Percentiles rank a stretch among this genome's conserved stretches.
These are phyloP conservation scores for Paecilomyces sp. DNA, from an alignment of 2,329 filamentous ascomycete genomes.

Conservation along the genomic window DNA sequence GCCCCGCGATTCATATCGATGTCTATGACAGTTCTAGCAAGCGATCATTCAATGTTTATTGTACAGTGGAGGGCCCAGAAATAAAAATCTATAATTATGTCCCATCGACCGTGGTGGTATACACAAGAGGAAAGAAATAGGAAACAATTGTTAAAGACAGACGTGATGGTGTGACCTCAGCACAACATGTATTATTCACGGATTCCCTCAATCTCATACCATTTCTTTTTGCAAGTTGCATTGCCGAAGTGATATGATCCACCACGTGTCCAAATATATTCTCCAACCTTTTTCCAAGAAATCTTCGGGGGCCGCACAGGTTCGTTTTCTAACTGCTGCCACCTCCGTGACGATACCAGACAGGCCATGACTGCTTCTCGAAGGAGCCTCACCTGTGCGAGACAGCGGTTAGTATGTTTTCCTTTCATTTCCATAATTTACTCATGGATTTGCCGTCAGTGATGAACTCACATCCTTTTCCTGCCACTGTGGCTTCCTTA, in stretches of 20 bases:
- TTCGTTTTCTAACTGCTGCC: not conserved
- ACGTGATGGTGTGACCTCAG: not conserved
- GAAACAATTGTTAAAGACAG: not conserved
- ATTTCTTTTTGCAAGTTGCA: slow-evolving; percentile 58
- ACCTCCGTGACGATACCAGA: slow-evolving; percentile 10
- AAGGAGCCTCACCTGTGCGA: slow-evolving; percentile 30
- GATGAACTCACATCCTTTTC: slow-evolving; percentile 33
- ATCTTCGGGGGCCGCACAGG: slow-evolving; percentile 34
- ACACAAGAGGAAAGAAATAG: not conserved
- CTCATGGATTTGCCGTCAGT: not conserved
- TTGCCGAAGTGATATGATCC: slow-evolving; percentile 55
- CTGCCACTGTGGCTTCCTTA: slow-evolving; percentile 40
- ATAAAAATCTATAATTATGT: not conserved
- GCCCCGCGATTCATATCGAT: not conserved
- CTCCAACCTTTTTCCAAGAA: slow-evolving; percentile 53
- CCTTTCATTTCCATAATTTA: not conserved
- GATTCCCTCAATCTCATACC: slow-evolving; percentile 39
- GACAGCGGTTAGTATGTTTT: not conserved
- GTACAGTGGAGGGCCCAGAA: not conserved
- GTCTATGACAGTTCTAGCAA: not conserved
- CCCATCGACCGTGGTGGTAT: not conserved
- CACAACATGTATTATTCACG: not conserved
- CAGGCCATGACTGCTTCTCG: slow-evolving; percentile 29
- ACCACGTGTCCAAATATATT: slow-evolving; percentile 45
- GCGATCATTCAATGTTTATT: not conserved